Conservation (phyloP, 306 rosid species). For the Sicyos edulis region DNA sequence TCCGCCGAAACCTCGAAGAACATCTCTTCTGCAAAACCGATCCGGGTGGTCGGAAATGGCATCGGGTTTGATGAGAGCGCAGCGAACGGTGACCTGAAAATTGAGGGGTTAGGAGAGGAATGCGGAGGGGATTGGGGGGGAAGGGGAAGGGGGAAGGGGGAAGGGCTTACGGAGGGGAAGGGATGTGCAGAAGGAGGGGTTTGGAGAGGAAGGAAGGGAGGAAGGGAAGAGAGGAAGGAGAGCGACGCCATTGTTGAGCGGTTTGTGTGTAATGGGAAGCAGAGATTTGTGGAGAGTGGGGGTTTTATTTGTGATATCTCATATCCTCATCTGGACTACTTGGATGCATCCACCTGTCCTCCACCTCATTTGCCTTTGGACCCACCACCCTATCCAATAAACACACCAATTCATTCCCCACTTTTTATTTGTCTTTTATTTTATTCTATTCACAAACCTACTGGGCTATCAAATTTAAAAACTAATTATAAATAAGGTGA, state of each 20-base stretch:
- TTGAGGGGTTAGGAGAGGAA: background rate
- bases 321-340: conserved; percentile 17
- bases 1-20: conserved; percentile 59
- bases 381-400: background rate
- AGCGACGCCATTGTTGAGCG: background rate
- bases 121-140: background rate
- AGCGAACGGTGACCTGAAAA: conserved; percentile 48
- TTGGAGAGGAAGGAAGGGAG: conserved; percentile 4
- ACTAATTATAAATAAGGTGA: too few species aligned
- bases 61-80: conserved; percentile 38
- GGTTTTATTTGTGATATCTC: background rate
- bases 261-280: background rate
- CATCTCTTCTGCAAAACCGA: conserved; percentile 37
- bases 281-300: conserved; percentile 14
- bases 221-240: conserved; percentile 13
- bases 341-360: conserved; percentile 3
- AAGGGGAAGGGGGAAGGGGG: background rate
- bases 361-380: background rate
- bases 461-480: too few species aligned
- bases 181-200: conserved; percentile 27
- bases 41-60: conserved; percentile 30
- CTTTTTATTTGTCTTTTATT: too few species aligned
- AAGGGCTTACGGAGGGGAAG: conserved; percentile 45
- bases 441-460: too few species aligned
- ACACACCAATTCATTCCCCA: too few species aligned